Evolutionary conservation across 768 basidiomycete species (phyloP), one percentile per base, ranked within the genome.

Genomic region (Scleroderma citrinum): DNA sequence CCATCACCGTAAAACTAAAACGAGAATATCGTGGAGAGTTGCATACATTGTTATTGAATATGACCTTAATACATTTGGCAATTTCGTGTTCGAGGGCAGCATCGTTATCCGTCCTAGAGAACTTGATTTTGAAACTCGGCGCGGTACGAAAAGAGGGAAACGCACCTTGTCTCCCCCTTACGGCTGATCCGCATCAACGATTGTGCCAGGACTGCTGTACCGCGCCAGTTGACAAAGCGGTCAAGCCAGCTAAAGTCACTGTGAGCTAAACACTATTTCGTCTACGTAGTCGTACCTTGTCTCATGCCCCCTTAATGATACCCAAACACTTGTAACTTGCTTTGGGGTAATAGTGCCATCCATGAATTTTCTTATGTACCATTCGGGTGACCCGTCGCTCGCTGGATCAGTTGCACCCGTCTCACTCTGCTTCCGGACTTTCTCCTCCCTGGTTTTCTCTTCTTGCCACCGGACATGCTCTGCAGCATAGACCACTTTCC

Each of bases 341-440:
- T 90, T 88, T 36, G 82, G 69, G 1, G 85, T 92, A 44, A 96
- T 82, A 2, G 87, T 87, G 51, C 82, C 81, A 60, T 94, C 87
- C 61, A 97, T 73, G 63, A 96, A 91, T 67, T 85, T 91, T 66
- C 84, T 81, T 55, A 98, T 81, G 62, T 92, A 97, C 87, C 87
- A 96, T 64, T 96, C 88, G 1, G 94, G 92, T 8, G 87, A 81
- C 53, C 86, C 84, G 47, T 82, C 79, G 19, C 78, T 67, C 19
- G 80, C 75, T 19, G 75, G 64, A 6, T 70, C 67, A 7, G 79
- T 56, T 47, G 80, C 78, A 6, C 83, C 81, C 3, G 73, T 61
- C 53, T 86, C 85, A 6, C 70, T 70, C 59, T 82, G 82, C 60
- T 72, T 81, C 61, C 71, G 78, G 19, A 74, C 67, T 57, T 82